Base-by-base conservation (phyloP, 768 basidiomycete species). In the Guyanaporus albipodus region DNA sequence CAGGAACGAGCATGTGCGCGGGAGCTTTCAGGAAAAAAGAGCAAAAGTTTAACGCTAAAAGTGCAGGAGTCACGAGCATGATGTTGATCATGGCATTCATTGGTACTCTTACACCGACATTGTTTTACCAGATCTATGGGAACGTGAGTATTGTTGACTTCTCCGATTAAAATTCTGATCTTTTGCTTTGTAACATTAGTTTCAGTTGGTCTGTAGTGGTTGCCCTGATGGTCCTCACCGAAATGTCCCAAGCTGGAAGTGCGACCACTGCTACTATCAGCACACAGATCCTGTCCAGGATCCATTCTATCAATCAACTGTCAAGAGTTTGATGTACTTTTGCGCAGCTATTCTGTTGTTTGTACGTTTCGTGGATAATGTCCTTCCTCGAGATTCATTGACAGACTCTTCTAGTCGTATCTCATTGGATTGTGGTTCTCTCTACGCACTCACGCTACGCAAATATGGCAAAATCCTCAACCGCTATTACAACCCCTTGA, bases 21-120 rank as follows among this genome's bases (percentile, higher is more conserved):
- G 89, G 87, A 8, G 96, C 96, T 0, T 54, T 96, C 48, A 76
- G 81, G 60, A 74, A 86, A 62, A 99, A 99, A 70, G 96, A 99
- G 67, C 91, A 94, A 64, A 90, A 83, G 56, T 99, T 99, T 74
- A 99, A 99, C 60, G 96, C 96, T n/a, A 97, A 91, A 73, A 92
- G 89, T 59, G 96, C 96, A 6, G 91, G 96, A 29, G 96, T 99
- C 14, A 99, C 96, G 0, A 96, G 93, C 64, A 96, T 96, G 74
- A 95, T 99, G 91, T 68, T 99, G 64, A 98, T 99, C 70, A 98
- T 98, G 95, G 96, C 96, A 11, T 91, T 99, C 64, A 95, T 99
- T 51, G 96, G 96, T 11, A 91, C 90, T 2, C 73, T 99, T 48
- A 82, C 92, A 0, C 96, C 96, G 3, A 98, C 96, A 1, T 64